phyloP scores from a whole-genome alignment of 2,329 filamentous ascomycete genomes.

The Botrytis fragariae region DNA sequence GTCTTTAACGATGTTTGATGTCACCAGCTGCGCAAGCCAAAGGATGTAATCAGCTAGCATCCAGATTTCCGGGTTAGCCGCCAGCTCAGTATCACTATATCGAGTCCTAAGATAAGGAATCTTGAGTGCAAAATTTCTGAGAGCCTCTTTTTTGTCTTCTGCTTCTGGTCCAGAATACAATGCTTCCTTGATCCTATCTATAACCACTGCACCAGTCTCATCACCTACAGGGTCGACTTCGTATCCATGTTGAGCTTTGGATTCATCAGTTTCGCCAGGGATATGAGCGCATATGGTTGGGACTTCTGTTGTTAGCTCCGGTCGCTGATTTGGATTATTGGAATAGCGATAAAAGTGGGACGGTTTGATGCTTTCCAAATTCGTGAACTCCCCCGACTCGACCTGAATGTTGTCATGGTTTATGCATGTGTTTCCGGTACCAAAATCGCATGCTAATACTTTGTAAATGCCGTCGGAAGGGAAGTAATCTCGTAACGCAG shows the following conservation, averaged over 20 bases:
- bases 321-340: neutral
- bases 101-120: neutral
- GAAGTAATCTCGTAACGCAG: neutral
- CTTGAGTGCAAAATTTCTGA: neutral
- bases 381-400: neutral
- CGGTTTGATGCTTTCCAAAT: neutral
- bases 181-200: neutral
- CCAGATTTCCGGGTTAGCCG: neutral
- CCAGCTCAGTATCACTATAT: neutral
- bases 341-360: neutral
- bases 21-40: neutral
- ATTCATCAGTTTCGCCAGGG: neutral
- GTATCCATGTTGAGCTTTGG: constrained; percentile 1
- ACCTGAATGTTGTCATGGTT: neutral
- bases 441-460: neutral
- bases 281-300: neutral
- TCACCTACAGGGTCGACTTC: neutral
- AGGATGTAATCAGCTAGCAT: neutral
- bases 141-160: neutral
- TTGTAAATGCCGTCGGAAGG: neutral
- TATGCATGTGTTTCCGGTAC: neutral
- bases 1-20: neutral
- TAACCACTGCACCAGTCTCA: neutral
- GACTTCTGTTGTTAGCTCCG: neutral
- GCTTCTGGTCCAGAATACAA: neutral